Conservation (phyloP, 495 filamentous ascomycete genomes). For the Geoglossum glabrum region DNA sequence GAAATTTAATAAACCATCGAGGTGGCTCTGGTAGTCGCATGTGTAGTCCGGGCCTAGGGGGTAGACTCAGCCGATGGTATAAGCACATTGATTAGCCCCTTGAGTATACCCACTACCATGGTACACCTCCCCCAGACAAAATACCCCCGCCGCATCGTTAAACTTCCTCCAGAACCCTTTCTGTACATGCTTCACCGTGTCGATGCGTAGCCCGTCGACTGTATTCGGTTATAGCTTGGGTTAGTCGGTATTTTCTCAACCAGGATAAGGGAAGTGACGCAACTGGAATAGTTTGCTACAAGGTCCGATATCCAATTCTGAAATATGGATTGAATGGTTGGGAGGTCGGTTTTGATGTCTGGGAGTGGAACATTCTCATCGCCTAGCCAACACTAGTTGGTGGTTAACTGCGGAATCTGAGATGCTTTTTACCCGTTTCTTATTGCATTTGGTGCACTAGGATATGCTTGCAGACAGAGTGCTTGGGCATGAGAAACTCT, state of each 20-base stretch:
- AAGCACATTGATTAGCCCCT: too few species aligned
- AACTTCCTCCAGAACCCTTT: slow-evolving; percentile 50
- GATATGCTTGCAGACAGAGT: background rate
- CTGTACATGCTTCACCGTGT: slow-evolving; percentile 54
- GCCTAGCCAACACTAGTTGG: slow-evolving; percentile 46
- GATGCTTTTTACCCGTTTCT: too few species aligned
- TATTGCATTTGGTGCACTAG: background rate
- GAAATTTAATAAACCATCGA: slow-evolving; percentile 52
- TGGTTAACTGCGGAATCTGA: too few species aligned
- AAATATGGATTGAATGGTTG: slow-evolving; percentile 34
- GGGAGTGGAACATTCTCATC: slow-evolving; percentile 40
- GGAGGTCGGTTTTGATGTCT: slow-evolving; percentile 46
- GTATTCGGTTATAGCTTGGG: background rate
- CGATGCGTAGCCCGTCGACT: slow-evolving; percentile 60
- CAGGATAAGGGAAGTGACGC: background rate
- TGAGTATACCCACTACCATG: slow-evolving; percentile 36
- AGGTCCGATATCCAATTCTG: slow-evolving; percentile 44
- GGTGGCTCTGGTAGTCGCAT: slow-evolving; percentile 41
- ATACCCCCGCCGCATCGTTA: slow-evolving; percentile 44
- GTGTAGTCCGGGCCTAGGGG: slow-evolving; percentile 24
- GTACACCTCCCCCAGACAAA: slow-evolving; percentile 48
- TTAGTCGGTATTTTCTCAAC: background rate
- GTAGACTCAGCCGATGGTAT: too few species aligned
- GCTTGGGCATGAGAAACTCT: background rate
- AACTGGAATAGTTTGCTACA: slow-evolving; percentile 41